A percentile compares a stretch with the other conserved stretches of the same genome.
These are phyloP conservation scores for Stephanodiscus triporus DNA, from an alignment of 108 stramenopile genomes.

Conservation along the genomic window DNA sequence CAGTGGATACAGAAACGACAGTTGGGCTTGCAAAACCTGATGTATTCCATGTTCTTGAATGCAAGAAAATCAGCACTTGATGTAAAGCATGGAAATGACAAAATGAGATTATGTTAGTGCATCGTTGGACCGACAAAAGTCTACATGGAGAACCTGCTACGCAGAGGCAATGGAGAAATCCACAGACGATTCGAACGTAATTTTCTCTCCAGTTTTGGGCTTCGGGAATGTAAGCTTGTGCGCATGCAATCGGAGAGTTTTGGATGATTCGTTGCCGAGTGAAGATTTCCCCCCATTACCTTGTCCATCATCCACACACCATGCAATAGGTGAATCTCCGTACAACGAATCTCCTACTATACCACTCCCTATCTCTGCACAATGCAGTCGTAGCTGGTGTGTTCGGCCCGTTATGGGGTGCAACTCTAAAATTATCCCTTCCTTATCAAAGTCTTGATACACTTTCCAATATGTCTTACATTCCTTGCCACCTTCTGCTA, in stretches of 20 bases:
- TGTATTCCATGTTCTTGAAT: conserved; percentile 48
- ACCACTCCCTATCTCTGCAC: conserved; percentile 56
- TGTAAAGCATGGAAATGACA: not conserved
- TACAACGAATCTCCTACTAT: conserved; percentile 75
- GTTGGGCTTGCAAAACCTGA: conserved; percentile 43
- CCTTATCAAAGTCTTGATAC: conserved; percentile 14
- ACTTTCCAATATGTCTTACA: conserved; percentile 63
- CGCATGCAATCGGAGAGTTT: conserved; percentile 56
- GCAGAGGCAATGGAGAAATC: too few species aligned
- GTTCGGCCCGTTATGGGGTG: conserved; percentile 60
- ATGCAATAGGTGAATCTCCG: conserved; percentile 49
- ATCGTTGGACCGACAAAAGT: too few species aligned
- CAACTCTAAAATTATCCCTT: conserved; percentile 34
- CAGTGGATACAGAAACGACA: conserved; percentile 34
- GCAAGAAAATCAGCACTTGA: conserved; percentile 15
- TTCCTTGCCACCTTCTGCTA: conserved; percentile 40
- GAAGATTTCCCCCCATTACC: not conserved
- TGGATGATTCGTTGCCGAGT: conserved; percentile 1
- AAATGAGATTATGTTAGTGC: not conserved
- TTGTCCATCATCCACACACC: conserved; percentile 14
- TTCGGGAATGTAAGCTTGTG: conserved; percentile 54
- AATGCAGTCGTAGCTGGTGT: conserved; percentile 91
- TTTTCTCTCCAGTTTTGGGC: conserved; percentile 37
- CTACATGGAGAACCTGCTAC: too few species aligned
- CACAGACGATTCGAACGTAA: conserved; percentile 38